Evolutionary conservation across 1,284 basidiomycete genomes (phyloP).

Genomic region (Quambalaria eucalypti): DNA sequence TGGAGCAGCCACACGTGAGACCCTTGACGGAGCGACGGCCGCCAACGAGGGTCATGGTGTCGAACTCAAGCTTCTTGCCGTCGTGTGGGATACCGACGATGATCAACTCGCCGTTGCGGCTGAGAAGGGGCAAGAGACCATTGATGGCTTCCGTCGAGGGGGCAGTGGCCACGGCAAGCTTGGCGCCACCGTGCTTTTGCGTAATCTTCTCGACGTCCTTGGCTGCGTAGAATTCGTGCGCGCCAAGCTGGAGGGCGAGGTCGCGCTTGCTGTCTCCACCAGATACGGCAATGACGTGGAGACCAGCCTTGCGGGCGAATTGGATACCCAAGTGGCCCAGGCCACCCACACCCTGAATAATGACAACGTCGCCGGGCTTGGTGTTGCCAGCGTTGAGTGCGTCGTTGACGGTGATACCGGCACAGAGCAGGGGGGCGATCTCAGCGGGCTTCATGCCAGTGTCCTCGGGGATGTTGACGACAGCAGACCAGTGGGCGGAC

Average conservation of each 20-base stretch:
- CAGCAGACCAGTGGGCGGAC: conserved; percentile 46
- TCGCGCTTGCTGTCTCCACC: conserved; percentile 41
- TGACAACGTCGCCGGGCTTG: conserved; percentile 44
- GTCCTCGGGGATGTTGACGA: conserved; percentile 42
- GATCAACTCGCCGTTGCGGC: conserved; percentile 45
- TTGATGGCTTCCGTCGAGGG: conserved; percentile 43
- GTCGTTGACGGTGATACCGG: conserved; percentile 48
- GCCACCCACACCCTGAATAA: conserved; percentile 49
- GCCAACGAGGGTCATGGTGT: conserved; percentile 39
- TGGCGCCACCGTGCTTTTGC: conserved; percentile 49
- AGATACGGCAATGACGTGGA: conserved; percentile 46
- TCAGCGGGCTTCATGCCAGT: conserved; percentile 45
- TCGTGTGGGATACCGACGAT: conserved; percentile 23
- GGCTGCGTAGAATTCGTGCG: conserved; percentile 46
- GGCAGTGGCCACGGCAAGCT: conserved; percentile 46
- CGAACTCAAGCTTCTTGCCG: conserved; percentile 23
- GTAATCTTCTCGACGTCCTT: conserved; percentile 39
- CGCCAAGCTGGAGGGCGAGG: conserved; percentile 48
- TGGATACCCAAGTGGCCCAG: conserved; percentile 48
- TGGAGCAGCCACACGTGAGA: conserved; percentile 44
- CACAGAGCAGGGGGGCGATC: conserved; percentile 50
- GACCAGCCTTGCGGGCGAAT: conserved; percentile 46
- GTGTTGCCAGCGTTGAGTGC: conserved; percentile 46
- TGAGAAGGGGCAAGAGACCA: conserved; percentile 43
- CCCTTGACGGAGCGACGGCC: conserved; percentile 46